Conservation (phyloP, 2,329 filamentous ascomycete genomes). For the Xylaria polymorpha region DNA sequence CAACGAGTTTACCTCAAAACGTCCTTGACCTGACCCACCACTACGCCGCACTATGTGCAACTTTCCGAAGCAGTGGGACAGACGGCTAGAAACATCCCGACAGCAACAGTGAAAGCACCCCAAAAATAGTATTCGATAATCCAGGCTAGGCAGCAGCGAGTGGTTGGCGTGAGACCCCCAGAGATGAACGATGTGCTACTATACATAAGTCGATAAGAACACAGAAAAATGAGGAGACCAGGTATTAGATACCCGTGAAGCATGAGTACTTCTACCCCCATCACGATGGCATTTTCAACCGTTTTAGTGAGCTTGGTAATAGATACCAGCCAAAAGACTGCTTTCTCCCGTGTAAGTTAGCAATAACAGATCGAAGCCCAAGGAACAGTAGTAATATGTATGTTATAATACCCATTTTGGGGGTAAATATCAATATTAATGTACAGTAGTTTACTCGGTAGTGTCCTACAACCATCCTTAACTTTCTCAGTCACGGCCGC, state of each 20-base stretch:
- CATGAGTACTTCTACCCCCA: background rate
- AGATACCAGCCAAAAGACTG: background rate
- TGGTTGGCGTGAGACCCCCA: slow-evolving; percentile 3
- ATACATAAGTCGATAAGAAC: slow-evolving; percentile 27
- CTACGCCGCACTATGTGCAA: slow-evolving; percentile 93
- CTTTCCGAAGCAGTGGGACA: slow-evolving; percentile 93
- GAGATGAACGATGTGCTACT: slow-evolving; percentile 18
- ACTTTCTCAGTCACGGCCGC: background rate
- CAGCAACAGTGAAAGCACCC: slow-evolving; percentile 7
- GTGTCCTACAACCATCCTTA: background rate
- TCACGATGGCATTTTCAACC: background rate
- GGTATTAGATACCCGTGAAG: slow-evolving; percentile 32
- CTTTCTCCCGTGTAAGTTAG: background rate
- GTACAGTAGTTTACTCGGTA: background rate
- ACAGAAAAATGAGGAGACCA: slow-evolving; percentile 21
- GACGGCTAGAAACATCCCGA: slow-evolving; percentile 71
- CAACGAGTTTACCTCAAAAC: slow-evolving; percentile 90
- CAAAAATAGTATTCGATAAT: slow-evolving; percentile 1
- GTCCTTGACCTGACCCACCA: slow-evolving; percentile 96
- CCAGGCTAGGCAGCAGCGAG: slow-evolving; percentile 1
- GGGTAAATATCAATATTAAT: background rate
- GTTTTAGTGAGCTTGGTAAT: slow-evolving; percentile 1
- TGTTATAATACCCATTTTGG: background rate
- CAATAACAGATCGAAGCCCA: background rate
- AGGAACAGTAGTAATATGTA: background rate